Conservation (phyloP, 139 green algal genomes). For the Chlorella sorokiniana region DNA sequence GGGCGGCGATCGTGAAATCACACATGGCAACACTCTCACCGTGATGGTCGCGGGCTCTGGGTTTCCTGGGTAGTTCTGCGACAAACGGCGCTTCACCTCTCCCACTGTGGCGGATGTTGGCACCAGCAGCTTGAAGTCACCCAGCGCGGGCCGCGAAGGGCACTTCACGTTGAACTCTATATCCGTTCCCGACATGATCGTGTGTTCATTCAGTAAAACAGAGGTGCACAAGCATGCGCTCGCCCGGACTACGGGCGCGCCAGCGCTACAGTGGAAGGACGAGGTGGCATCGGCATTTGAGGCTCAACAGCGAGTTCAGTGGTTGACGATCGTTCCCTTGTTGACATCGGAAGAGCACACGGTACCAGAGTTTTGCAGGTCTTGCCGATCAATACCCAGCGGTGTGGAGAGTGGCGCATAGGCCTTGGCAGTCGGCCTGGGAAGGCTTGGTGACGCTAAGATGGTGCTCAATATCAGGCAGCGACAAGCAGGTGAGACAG, state of each 20-base stretch:
- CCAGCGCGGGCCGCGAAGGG: not conserved
- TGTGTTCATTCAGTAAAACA: too few relatives aligned
- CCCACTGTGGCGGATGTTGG: slow-evolving; percentile 13
- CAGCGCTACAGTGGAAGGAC: too few relatives aligned
- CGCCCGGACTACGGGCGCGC: too few relatives aligned
- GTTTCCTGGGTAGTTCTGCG: slow-evolving; percentile 32
- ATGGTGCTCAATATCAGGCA: slow-evolving; percentile 80
- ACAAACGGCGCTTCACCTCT: slow-evolving; percentile 33
- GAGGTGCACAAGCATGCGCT: too few relatives aligned
- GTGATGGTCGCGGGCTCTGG: slow-evolving; percentile 35
- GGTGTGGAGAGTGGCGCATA: not conserved
- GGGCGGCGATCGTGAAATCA: too few relatives aligned
- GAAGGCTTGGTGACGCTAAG: not conserved
- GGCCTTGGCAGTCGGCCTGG: not conserved
- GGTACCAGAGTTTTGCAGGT: too few relatives aligned
- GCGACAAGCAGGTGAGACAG: slow-evolving; percentile 69
- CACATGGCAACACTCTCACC: too few relatives aligned
- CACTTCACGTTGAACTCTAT: slow-evolving; percentile 13
- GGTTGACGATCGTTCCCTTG: too few relatives aligned
- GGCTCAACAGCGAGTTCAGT: too few relatives aligned
- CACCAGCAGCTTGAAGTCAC: slow-evolving; percentile 11
- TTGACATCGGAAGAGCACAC: too few relatives aligned
- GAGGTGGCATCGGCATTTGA: too few relatives aligned
- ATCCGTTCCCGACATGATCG: not conserved
- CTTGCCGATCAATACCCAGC: too few relatives aligned